Conservation (phyloP, 306 rosid species). For the Vicia sativa region DNA sequence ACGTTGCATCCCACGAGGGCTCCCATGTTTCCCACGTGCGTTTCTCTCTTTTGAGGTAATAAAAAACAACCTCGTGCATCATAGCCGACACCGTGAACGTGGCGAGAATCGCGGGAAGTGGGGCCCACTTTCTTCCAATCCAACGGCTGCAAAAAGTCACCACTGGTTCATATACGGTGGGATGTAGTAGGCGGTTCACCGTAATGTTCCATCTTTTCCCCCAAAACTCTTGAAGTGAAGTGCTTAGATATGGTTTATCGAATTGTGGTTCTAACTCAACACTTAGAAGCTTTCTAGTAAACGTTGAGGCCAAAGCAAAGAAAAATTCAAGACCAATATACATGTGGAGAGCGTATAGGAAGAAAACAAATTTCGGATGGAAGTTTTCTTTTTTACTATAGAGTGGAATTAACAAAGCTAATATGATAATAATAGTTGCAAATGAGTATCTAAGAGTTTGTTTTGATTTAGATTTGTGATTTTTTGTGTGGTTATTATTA, state of each 20-base stretch:
- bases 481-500: not conserved
- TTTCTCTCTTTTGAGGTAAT: slow-evolving; percentile 39
- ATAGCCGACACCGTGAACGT: slow-evolving; percentile 31
- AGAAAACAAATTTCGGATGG: slow-evolving; percentile 29
- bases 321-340: slow-evolving; percentile 41
- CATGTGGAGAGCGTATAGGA: slow-evolving; percentile 43
- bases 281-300: slow-evolving; percentile 3
- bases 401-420: slow-evolving; percentile 16
- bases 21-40: slow-evolving; percentile 50
- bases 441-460: not conserved
- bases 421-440: not conserved
- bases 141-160: not conserved
- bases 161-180: slow-evolving; percentile 37
- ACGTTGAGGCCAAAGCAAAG: not conserved
- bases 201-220: slow-evolving; percentile 44
- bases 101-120: slow-evolving; percentile 25
- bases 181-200: slow-evolving; percentile 39
- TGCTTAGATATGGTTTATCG: slow-evolving; percentile 34
- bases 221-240: slow-evolving; percentile 49
- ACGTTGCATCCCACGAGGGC: slow-evolving; percentile 43
- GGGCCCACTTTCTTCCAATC: slow-evolving; percentile 40
- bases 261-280: slow-evolving; percentile 41
- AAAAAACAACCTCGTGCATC: slow-evolving; percentile 45
- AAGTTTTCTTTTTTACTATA: slow-evolving; percentile 2
- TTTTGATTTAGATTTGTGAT: not conserved